Conservation (phyloP, 495 filamentous ascomycete species). For the Daldinia concentrica region DNA sequence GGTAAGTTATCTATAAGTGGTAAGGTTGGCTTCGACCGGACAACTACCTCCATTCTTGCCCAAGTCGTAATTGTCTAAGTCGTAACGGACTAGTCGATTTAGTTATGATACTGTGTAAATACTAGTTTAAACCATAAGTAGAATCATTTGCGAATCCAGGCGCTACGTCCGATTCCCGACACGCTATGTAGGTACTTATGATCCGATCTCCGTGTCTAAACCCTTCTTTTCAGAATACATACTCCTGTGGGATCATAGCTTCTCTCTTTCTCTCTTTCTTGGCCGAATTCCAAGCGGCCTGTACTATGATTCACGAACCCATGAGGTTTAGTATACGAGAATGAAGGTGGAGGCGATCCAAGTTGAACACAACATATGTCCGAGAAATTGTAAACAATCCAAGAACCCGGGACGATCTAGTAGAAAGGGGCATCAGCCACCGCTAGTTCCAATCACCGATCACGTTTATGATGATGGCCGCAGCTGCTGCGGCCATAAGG, state of each 20-base stretch:
- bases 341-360: constrained; percentile 7
- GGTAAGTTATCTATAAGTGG: background rate
- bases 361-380: background rate
- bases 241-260: constrained; percentile 24
- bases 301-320: background rate
- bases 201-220: too few species aligned
- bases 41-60: constrained; percentile 1
- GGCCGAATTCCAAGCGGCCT: constrained; percentile 16
- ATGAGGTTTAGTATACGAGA: constrained; percentile 25
- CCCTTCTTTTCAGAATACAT: background rate
- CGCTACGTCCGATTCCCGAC: background rate
- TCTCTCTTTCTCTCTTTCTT: constrained; percentile 11
- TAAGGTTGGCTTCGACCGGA: background rate
- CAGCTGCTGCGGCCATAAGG: constrained; percentile 33
- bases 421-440: constrained; percentile 32
- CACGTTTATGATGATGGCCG: constrained; percentile 31
- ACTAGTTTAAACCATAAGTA: constrained; percentile 17
- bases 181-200: too few species aligned
- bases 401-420: constrained; percentile 4
- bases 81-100: background rate
- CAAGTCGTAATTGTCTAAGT: background rate
- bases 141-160: constrained; percentile 12
- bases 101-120: too few species aligned
- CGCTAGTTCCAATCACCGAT: constrained; percentile 34
- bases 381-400: constrained; percentile 10